These are phyloP conservation scores for Cubamyces lactineus DNA, from an alignment of 768 basidiomycete species.

Conservation along the genomic window DNA sequence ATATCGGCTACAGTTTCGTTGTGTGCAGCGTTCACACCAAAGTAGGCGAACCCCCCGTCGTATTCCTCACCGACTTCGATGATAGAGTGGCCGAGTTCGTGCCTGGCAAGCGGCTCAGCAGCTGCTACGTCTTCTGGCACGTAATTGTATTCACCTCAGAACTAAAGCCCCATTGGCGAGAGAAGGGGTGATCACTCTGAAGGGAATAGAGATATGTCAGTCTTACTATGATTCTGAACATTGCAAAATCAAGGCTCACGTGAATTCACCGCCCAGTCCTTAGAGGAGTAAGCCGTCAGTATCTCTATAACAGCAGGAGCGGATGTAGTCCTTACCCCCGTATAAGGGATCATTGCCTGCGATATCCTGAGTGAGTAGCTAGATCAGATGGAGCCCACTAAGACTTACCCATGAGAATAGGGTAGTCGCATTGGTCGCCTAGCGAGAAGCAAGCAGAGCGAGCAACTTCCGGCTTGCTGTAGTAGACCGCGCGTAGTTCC, in stretches of 20 bases:
- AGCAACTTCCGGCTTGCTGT: constrained; percentile 66
- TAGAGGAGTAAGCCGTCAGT: neutral
- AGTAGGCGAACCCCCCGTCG: constrained; percentile 77
- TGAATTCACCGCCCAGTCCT: constrained; percentile 81
- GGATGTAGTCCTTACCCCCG: constrained; percentile 51
- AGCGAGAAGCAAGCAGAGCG: constrained; percentile 68
- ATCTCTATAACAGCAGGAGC: neutral
- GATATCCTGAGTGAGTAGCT: neutral
- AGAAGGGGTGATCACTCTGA: constrained; percentile 76
- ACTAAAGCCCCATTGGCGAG: constrained; percentile 73
- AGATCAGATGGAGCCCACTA: neutral
- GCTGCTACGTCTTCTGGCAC: neutral
- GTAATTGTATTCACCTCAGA: constrained; percentile 44
- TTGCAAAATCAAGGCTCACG: constrained; percentile 49
- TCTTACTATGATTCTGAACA: neutral
- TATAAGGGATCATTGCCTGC: constrained; percentile 81
- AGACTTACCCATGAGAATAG: constrained; percentile 66
- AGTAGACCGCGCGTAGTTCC: constrained; percentile 74
- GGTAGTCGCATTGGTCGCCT: constrained; percentile 69
- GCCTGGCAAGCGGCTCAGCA: constrained; percentile 34
- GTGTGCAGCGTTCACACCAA: constrained; percentile 64
- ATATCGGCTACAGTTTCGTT: constrained; percentile 42
- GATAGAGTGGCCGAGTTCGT: constrained; percentile 81
- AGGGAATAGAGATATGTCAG: neutral
- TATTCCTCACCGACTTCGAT: constrained; percentile 84